Evolutionary conservation across 2,329 filamentous ascomycete genomes (phyloP).

Genomic region (Apiospora arundinis): DNA sequence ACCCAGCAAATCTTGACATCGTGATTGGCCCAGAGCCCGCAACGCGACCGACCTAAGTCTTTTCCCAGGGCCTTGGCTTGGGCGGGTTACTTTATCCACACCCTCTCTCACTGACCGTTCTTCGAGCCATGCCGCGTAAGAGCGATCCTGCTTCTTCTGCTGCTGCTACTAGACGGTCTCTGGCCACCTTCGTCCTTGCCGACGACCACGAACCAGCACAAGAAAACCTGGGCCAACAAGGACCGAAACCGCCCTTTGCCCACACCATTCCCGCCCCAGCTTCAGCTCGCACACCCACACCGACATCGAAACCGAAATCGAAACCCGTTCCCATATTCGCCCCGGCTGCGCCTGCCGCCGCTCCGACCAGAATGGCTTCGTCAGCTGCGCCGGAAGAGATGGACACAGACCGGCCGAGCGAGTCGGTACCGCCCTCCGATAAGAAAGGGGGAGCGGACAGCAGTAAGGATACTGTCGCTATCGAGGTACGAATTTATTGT

Average conservation of each 20-base stretch:
- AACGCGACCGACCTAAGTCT: conserved; percentile 15
- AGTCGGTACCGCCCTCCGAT: conserved; percentile 33
- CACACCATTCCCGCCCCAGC: conserved; percentile 18
- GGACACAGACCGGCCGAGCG: conserved; percentile 43
- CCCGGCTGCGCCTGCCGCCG: conserved; percentile 28
- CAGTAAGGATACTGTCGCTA: conserved; percentile 49
- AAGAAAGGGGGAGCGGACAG: conserved; percentile 48
- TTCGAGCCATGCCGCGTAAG: conserved; percentile 60
- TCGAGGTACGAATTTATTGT: conserved; percentile 55
- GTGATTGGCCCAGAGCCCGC: conserved; percentile 10
- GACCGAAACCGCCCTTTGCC: neutral
- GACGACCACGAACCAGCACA: conserved; percentile 35
- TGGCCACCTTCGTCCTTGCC: conserved; percentile 52
- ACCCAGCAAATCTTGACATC: conserved; percentile 5
- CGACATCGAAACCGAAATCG: conserved; percentile 26
- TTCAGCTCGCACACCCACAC: conserved; percentile 32
- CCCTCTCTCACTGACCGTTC: conserved; percentile 22
- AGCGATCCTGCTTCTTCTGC: conserved; percentile 44
- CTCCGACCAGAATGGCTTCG: conserved; percentile 32
- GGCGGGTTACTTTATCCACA: conserved; percentile 16
- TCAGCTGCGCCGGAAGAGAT: conserved; percentile 38
- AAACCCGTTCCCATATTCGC: conserved; percentile 4
- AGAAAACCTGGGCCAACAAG: neutral
- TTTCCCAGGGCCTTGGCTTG: conserved; percentile 8
- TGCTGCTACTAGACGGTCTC: conserved; percentile 47